Conservation (phyloP, 78 protist genomes). For the Dictyostelium brefeldianum region DNA sequence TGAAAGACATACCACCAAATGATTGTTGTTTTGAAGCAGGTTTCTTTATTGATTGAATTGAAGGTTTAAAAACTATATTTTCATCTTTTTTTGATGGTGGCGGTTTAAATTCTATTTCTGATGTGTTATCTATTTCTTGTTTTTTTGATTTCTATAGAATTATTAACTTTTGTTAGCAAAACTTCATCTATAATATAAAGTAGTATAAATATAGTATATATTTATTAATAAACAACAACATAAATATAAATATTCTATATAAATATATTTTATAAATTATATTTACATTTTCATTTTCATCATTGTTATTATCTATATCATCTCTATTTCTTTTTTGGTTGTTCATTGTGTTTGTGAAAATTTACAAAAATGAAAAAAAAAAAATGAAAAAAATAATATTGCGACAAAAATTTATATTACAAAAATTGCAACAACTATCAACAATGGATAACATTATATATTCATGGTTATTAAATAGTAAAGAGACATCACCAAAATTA, state of each 20-base stretch:
- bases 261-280: not conserved
- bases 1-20: constrained; percentile 24
- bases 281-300: not conserved
- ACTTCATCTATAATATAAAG: not conserved
- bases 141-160: not conserved
- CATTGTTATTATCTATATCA: not conserved
- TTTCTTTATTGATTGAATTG: not conserved
- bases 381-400: too few relatives aligned
- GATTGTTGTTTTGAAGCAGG: constrained; percentile 6
- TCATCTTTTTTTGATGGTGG: constrained; percentile 4
- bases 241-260: not conserved
- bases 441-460: too few relatives aligned
- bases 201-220: not conserved
- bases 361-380: too few relatives aligned
- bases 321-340: constrained; percentile 18
- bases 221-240: not conserved
- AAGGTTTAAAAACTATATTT: not conserved
- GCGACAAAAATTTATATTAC: too few relatives aligned
- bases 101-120: constrained; percentile 8
- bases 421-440: too few relatives aligned
- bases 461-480: too few relatives aligned
- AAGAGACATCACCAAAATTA: too few relatives aligned
- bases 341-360: not conserved
- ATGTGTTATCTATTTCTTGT: not conserved
- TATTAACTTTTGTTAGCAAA: not conserved